Percentiles rank a stretch among this genome's conserved stretches.
These are phyloP conservation scores for Linanthus parryae DNA, from an alignment of 148 eudicot genomes.

Conservation along the genomic window DNA sequence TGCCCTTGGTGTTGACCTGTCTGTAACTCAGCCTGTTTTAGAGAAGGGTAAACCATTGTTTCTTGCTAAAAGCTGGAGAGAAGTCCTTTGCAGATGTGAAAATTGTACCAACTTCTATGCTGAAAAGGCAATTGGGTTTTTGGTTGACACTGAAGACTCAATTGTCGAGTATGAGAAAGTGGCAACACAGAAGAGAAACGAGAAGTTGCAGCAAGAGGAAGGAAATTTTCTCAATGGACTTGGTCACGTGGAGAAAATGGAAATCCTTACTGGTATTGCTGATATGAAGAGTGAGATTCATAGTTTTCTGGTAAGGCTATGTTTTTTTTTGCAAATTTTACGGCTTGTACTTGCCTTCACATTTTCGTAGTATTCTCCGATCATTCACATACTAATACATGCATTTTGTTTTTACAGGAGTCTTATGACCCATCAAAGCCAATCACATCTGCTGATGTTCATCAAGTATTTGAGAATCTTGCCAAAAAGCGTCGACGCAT, in stretches of 20 bases:
- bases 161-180: conserved; percentile 84
- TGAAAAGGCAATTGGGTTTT: conserved; percentile 52
- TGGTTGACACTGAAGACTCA: conserved; percentile 78
- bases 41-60: conserved; percentile 54
- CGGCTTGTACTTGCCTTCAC: too few relatives aligned
- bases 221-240: conserved; percentile 68
- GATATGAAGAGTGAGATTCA: conserved; percentile 87
- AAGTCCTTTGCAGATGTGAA: conserved; percentile 58
- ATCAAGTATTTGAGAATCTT: conserved; percentile 85
- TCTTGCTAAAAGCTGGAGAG: conserved; percentile 75
- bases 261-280: conserved; percentile 73
- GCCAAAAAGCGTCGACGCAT: conserved; percentile 71
- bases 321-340: not conserved
- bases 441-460: conserved; percentile 71
- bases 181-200: conserved; percentile 80
- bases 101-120: conserved; percentile 51
- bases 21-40: conserved; percentile 23
- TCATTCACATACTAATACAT: not conserved
- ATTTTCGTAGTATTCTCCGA: not conserved
- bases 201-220: conserved; percentile 73
- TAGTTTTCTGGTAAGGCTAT: conserved; percentile 57
- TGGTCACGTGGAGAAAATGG: conserved; percentile 88
- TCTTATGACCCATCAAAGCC: conserved; percentile 56
- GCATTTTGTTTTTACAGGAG: conserved; percentile 42
- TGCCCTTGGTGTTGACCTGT: conserved; percentile 48